phyloP scores from a whole-genome alignment of 2,329 filamentous ascomycete species.

The Trichoderma atrobrunneum region DNA sequence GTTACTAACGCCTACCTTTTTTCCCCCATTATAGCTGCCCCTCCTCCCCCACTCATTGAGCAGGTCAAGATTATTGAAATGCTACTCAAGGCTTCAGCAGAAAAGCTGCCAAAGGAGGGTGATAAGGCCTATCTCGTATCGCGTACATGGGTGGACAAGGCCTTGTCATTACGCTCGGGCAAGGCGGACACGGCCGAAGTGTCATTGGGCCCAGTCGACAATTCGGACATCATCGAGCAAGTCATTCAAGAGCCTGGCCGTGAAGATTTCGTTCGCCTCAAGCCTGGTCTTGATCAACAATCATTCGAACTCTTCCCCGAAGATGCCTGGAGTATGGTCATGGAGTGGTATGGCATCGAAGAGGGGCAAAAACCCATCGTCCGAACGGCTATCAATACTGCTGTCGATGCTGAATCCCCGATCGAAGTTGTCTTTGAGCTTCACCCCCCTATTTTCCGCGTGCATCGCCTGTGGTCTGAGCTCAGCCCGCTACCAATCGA shows the following conservation, averaged over 20 bases:
- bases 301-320: constrained; percentile 75
- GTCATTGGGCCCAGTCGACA: constrained; percentile 76
- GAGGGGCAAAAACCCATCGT: constrained; percentile 68
- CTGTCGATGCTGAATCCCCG: constrained; percentile 49
- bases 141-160: constrained; percentile 71
- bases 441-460: constrained; percentile 78
- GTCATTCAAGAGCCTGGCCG: constrained; percentile 50
- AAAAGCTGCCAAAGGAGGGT: constrained; percentile 61
- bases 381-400: constrained; percentile 75
- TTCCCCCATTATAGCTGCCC: constrained; percentile 22
- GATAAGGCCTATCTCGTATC: constrained; percentile 77
- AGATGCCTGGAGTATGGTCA: constrained; percentile 76
- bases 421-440: constrained; percentile 78
- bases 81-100: constrained; percentile 53
- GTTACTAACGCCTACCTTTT: not conserved
- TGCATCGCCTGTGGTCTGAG: constrained; percentile 72
- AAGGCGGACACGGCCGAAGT: constrained; percentile 60
- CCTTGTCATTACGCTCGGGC: constrained; percentile 63
- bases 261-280: constrained; percentile 68
- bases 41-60: constrained; percentile 42
- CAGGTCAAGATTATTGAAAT: constrained; percentile 73
- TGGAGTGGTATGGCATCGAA: constrained; percentile 77
- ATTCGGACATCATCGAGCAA: constrained; percentile 73
- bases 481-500: constrained; percentile 55
- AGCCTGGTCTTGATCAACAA: constrained; percentile 63